A percentile compares a stretch with the other conserved stretches of the same genome.
These are phyloP conservation scores for Huntiella savannae DNA, from an alignment of 2,329 filamentous ascomycete genomes.

Conservation along the genomic window DNA sequence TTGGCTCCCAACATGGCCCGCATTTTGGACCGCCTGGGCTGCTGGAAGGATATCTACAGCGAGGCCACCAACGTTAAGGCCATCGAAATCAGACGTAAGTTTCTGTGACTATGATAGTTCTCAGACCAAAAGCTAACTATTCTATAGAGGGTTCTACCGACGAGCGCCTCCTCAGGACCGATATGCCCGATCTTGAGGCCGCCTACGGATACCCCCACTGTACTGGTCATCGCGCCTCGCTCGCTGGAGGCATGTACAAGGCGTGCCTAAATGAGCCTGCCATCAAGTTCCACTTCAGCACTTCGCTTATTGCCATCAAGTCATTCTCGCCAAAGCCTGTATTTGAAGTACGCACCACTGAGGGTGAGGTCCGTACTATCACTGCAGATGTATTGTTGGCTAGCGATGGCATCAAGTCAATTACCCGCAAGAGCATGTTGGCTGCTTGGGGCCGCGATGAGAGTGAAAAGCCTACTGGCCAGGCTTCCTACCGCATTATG, in stretches of 20 bases:
- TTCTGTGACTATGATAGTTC: neutral
- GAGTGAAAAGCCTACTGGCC: conserved; percentile 47
- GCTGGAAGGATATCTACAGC: conserved; percentile 49
- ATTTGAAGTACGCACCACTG: conserved; percentile 39
- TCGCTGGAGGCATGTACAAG: conserved; percentile 50
- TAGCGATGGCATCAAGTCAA: conserved; percentile 37
- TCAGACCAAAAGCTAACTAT: neutral
- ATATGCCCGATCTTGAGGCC: conserved; percentile 44
- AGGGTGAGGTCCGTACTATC: conserved; percentile 33
- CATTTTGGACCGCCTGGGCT: conserved; percentile 52
- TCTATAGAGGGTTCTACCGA: conserved; percentile 44
- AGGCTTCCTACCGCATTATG: conserved; percentile 67
- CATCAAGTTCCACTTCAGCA: conserved; percentile 52
- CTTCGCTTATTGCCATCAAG: conserved; percentile 33
- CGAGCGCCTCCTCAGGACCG: conserved; percentile 49
- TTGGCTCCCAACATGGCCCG: conserved; percentile 66
- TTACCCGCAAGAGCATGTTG: conserved; percentile 33
- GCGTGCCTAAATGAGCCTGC: conserved; percentile 44
- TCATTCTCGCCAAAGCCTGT: conserved; percentile 39
- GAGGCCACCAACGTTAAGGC: conserved; percentile 53
- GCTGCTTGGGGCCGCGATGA: conserved; percentile 29
- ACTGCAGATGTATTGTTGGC: conserved; percentile 34
- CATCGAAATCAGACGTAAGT: conserved; percentile 50
- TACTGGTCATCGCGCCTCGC: conserved; percentile 56
- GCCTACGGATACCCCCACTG: conserved; percentile 62